phyloP scores from a whole-genome alignment of 257 asterid genomes.

The Solanum chmielewskii region DNA sequence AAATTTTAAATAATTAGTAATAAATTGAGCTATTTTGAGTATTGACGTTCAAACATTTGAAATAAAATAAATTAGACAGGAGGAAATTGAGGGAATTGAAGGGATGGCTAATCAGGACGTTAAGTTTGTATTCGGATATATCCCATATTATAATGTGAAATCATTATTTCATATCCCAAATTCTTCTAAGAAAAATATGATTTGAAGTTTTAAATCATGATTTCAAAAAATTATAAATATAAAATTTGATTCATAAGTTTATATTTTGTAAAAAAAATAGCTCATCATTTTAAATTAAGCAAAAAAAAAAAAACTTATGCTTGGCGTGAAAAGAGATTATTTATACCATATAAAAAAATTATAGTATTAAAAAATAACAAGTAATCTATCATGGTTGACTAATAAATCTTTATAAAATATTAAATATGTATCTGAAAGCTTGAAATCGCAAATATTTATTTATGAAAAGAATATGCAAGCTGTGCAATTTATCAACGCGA shows the following conservation, averaged over 20 bases:
- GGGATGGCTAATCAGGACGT: too few species aligned
- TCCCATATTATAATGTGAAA: neutral
- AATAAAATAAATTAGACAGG: neutral
- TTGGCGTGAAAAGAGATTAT: neutral
- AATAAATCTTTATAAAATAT: neutral
- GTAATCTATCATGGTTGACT: neutral
- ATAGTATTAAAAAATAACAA: neutral
- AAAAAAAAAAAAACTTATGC: neutral
- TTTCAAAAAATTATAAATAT: neutral
- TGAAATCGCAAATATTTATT: neutral
- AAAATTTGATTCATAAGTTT: neutral
- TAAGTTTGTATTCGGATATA: neutral
- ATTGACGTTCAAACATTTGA: neutral
- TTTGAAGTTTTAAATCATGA: neutral
- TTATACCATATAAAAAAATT: neutral
- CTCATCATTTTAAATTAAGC: neutral
- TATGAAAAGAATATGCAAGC: neutral
- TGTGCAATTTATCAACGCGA: neutral
- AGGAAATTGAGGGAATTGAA: too few species aligned
- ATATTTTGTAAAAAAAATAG: neutral
- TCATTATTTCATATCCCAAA: neutral
- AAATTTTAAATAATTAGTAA: accelerated
- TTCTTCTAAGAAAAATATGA: neutral
- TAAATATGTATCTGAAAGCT: neutral
- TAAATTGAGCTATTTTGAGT: neutral